Evolutionary conservation across 108 stramenopile species (phyloP), one percentile per base, ranked within the genome.

Genomic region (Cylindrotheca closterium): DNA sequence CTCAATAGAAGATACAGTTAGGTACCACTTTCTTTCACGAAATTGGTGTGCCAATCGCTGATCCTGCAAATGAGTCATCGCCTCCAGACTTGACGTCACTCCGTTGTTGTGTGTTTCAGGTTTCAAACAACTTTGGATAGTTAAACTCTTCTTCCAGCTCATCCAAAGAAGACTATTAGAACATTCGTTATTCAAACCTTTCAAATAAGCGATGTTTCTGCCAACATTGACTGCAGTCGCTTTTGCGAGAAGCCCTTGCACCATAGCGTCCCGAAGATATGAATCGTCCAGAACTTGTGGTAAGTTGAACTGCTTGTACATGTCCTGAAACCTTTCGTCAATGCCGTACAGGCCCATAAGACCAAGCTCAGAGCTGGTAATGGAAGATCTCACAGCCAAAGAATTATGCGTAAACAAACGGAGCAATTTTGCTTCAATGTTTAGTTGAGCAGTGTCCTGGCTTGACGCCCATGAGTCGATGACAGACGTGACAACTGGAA

Each of bases 371-470:
- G 37, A 42, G 15, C 37, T 42, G 7, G 37, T 15, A 42, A 42
- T 7, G 7, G 37, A 42, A 10, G 7, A 7, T 15, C 7, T 42
- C 37, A 42, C 37, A 15, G 15, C 37, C 15, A 10, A 7, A 7
- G 37, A 10, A 15, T 42, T 42, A 42, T 42, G 10, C 37, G 15
- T 42, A 53, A 73, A 73, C 26, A 60, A n/a, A 34, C 58, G 63
- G 2, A 73, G 58, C 15, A 65, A 31, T 47, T 63, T 45, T 10
- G 64, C 32, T 25, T 53, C 57, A 63, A 63, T 65, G 21, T 33
- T 25, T 2, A 34, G 47, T 4, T 32, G 55, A 15, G 42, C 53
- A 19, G 47, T 19, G 27, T 30, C 10, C 1, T 33, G 8, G 18
- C 53, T 47, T 25, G 24, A 30, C 1, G 25, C 4, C 63, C 63